Evolutionary conservation across 805 yeast species (phyloP).

Genomic region (Maudiozyma serrabonitensis): DNA sequence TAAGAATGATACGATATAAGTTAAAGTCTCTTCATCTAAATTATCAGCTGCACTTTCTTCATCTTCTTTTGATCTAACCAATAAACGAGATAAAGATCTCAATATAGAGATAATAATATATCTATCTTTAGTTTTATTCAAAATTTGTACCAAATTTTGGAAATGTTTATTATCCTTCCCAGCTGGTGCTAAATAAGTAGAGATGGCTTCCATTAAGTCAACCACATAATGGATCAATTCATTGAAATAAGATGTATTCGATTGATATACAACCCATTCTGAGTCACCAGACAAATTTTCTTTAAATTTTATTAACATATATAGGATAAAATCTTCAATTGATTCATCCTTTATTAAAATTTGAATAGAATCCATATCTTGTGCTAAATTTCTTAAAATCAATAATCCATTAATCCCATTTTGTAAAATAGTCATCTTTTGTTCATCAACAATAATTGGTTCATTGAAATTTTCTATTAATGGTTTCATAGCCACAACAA

Average conservation of each 20-base stretch:
- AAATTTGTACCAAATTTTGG: constrained; percentile 40
- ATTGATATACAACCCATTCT: constrained; percentile 18
- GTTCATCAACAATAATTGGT: constrained; percentile 14
- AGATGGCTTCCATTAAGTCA: constrained; percentile 76
- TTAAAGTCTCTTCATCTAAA: constrained; percentile 39
- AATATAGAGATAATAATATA: constrained; percentile 57
- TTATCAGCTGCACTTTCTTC: constrained; percentile 44
- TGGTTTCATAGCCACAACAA: constrained; percentile 17
- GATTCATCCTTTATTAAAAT: constrained; percentile 47
- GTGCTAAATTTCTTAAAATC: constrained; percentile 70
- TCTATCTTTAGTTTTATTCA: constrained; percentile 53
- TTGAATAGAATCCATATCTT: constrained; percentile 76
- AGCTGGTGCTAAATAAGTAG: constrained; percentile 73
- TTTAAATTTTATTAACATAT: constrained; percentile 20
- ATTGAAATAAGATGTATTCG: constrained; percentile 32
- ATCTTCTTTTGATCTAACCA: constrained; percentile 46
- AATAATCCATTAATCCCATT: constrained; percentile 34
- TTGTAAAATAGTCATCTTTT: constrained; percentile 15
- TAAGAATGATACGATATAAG: constrained; percentile 47
- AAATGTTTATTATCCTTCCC: constrained; percentile 57
- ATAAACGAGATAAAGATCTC: constrained; percentile 69
- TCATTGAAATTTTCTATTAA: constrained; percentile 17
- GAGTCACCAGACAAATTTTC: constrained; percentile 16
- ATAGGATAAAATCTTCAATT: constrained; percentile 39
- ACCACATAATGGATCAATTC: constrained; percentile 60